Percentiles rank a stretch among this genome's conserved stretches.
phyloP scores from a whole-genome alignment of 306 rosid genomes.

The Rubus idaeus region DNA sequence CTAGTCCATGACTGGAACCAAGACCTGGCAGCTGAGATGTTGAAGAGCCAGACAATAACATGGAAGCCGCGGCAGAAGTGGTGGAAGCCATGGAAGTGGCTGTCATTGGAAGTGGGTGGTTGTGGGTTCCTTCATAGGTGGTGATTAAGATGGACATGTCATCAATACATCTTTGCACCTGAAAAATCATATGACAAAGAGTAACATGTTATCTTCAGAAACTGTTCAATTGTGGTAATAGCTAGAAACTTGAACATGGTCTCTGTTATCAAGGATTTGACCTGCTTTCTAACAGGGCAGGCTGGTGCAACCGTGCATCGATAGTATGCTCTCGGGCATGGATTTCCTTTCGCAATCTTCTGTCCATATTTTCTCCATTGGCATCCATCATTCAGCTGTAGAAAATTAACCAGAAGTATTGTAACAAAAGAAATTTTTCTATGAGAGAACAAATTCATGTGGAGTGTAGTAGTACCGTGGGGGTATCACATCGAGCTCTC shows the following conservation, averaged over 20 bases:
- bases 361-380: slow-evolving; percentile 92
- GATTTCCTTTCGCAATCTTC: slow-evolving; percentile 74
- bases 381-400: slow-evolving; percentile 76
- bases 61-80: slow-evolving; percentile 39
- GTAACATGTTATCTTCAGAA: neutral
- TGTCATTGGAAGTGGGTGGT: slow-evolving; percentile 41
- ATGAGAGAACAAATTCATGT: neutral
- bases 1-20: slow-evolving; percentile 28
- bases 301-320: slow-evolving; percentile 70
- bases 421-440: neutral
- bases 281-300: slow-evolving; percentile 79
- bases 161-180: slow-evolving; percentile 52
- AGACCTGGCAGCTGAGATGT: slow-evolving; percentile 43
- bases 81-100: slow-evolving; percentile 50
- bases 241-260: neutral
- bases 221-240: neutral
- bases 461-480: slow-evolving; percentile 47
- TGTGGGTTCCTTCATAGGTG: slow-evolving; percentile 54
- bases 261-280: slow-evolving; percentile 5
- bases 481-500: slow-evolving; percentile 72
- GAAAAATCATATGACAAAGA: neutral
- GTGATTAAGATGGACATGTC: slow-evolving; percentile 48
- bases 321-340: slow-evolving; percentile 78
- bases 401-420: neutral
- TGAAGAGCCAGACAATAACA: slow-evolving; percentile 55